Conservation (phyloP, 192 early-diverging fungal species). For the Kappamyces sp. region DNA sequence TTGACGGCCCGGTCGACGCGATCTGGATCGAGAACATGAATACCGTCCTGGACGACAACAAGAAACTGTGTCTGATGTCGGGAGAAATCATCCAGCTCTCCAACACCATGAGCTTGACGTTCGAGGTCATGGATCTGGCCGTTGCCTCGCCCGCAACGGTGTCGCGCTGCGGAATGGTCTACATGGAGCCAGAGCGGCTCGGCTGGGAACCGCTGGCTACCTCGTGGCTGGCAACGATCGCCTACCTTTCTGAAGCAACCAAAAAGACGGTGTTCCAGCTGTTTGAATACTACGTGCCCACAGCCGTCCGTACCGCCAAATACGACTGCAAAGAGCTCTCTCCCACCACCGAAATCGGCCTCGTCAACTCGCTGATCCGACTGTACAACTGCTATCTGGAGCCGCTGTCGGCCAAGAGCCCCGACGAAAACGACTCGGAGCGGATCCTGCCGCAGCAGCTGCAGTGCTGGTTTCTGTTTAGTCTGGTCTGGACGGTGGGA, state of each 20-base stretch:
- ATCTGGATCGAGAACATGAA: constrained; percentile 65
- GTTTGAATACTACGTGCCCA: constrained; percentile 41
- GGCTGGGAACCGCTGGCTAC: constrained; percentile 49
- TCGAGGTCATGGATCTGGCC: constrained; percentile 62
- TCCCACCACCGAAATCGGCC: constrained; percentile 53
- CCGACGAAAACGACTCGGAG: constrained; percentile 20
- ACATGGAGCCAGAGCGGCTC: constrained; percentile 51
- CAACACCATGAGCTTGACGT: constrained; percentile 60
- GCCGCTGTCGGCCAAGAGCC: constrained; percentile 26
- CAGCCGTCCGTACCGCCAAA: constrained; percentile 29
- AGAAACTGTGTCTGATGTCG: constrained; percentile 58
- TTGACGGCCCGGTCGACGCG: constrained; percentile 60
- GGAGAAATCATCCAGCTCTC: constrained; percentile 61
- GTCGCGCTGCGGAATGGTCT: constrained; percentile 62
- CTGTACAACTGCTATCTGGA: constrained; percentile 45
- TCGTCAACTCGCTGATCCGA: constrained; percentile 49
- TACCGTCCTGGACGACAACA: constrained; percentile 60
- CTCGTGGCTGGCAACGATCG: constrained; percentile 45
- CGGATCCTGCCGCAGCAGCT: constrained; percentile 20
- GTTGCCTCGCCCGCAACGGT: constrained; percentile 63
- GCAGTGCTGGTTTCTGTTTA: constrained; percentile 46
- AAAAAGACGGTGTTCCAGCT: constrained; percentile 27
- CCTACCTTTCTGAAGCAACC: constrained; percentile 27
- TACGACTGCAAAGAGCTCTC: constrained; percentile 55
- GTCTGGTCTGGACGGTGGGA: constrained; percentile 48